Percentiles rank a stretch among this genome's conserved stretches.
Evolutionary conservation across 805 yeast species (phyloP).

Genomic region (Hanseniaspora thailandica): DNA sequence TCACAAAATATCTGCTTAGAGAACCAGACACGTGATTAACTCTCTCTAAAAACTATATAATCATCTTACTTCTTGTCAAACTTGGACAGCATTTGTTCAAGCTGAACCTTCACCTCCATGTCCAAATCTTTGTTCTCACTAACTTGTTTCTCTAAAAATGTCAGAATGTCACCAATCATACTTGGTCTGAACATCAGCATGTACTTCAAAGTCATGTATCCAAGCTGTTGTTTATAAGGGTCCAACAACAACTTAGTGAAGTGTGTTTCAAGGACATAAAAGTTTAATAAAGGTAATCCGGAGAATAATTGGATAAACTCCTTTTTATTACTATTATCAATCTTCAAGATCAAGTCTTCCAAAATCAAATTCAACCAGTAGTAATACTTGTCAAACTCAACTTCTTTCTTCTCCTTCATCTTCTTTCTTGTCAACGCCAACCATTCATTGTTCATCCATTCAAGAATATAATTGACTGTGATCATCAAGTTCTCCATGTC

Average conservation of each 20-base stretch:
- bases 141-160: conserved; percentile 22
- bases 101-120: conserved; percentile 18
- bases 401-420: neutral
- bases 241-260: conserved; percentile 65
- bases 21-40: too few species aligned
- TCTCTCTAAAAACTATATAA: neutral
- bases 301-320: conserved; percentile 70
- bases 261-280: conserved; percentile 32
- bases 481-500: conserved; percentile 47
- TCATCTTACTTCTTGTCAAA: neutral
- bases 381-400: neutral
- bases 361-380: conserved; percentile 10
- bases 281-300: conserved; percentile 69
- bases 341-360: conserved; percentile 16
- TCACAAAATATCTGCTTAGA: too few species aligned
- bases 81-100: neutral
- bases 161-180: conserved; percentile 34
- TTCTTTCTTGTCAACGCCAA: conserved; percentile 35
- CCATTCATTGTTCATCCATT: conserved; percentile 97
- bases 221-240: conserved; percentile 70
- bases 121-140: conserved; percentile 21
- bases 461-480: conserved; percentile 63
- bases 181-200: conserved; percentile 88
- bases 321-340: conserved; percentile 72
- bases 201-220: conserved; percentile 71